These are phyloP conservation scores for Cudoniella acicularis DNA, from an alignment of 495 filamentous ascomycete species.

Conservation along the genomic window DNA sequence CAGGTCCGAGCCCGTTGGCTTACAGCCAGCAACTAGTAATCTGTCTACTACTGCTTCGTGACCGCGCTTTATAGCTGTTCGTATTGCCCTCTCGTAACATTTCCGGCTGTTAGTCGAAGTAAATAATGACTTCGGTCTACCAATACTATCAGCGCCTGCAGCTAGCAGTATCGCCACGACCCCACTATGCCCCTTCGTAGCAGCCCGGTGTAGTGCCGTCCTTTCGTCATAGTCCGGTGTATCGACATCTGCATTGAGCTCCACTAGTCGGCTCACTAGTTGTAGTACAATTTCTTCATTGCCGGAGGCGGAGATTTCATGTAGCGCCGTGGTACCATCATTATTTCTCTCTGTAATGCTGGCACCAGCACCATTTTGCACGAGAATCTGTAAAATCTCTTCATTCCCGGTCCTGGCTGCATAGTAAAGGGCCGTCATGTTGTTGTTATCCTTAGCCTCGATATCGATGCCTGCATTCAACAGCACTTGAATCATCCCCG, in stretches of 20 bases:
- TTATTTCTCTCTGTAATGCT: too few species aligned
- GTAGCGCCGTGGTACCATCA: too few species aligned
- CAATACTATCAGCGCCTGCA: constrained; percentile 4
- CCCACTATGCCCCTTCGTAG: constrained; percentile 8
- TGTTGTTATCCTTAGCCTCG: constrained; percentile 11
- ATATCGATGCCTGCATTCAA: constrained; percentile 15
- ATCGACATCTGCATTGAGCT: constrained; percentile 13
- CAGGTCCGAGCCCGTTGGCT: constrained; percentile 3
- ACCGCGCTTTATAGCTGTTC: constrained; percentile 5
- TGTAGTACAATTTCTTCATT: constrained; percentile 15
- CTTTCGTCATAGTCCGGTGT: constrained; percentile 4
- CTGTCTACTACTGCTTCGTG: constrained; percentile 14
- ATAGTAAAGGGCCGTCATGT: constrained; percentile 10
- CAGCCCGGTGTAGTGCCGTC: constrained; percentile 11
- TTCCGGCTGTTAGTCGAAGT: not conserved
- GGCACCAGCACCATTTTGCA: too few species aligned
- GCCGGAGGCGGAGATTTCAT: constrained; percentile 4
- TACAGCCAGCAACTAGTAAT: constrained; percentile 11
- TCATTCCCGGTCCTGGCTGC: constrained; percentile 8
- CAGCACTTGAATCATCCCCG: constrained; percentile 11
- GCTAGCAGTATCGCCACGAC: constrained; percentile 11
- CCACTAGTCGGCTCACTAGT: constrained; percentile 10
- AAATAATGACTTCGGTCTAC: not conserved
- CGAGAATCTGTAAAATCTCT: constrained; percentile 6
- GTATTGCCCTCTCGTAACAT: constrained; percentile 6